Base-by-base conservation (phyloP, 2,329 filamentous ascomycete genomes). In the Fusarium sambucinum region DNA sequence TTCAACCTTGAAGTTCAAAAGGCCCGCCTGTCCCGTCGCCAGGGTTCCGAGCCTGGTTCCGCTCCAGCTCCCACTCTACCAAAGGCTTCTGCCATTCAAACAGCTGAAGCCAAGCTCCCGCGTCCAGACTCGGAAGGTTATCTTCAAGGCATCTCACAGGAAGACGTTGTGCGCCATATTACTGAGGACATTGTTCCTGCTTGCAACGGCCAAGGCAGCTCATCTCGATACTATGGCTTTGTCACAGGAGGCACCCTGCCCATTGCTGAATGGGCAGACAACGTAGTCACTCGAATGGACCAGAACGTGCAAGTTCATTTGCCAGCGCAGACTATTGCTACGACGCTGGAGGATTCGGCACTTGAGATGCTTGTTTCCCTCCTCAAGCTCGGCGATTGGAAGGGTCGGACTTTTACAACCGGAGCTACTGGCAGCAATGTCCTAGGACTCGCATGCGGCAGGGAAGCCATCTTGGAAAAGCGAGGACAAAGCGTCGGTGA, bases 281-380 rank as follows among this genome's bases (percentile, higher is more conserved):
- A 93, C 68, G 80, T 97, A n/a, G 93, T 95, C 63, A 90, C 90
- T 7, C 86, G 87, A 11, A 86, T 90, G 63, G 94, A 97, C 76
- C 93, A 97, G 76, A 97, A 94, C 77, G 89, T 94, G 6, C 86
- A 90, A 59, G 92, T 97, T 1, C 94, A 97, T 77, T 82, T 97
- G 2, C 90, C 93, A 0, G 81, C 83, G 21, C 92, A 97, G 77
- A 91, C 89, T 0, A 85, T 94, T 30, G 86, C 89, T 21, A 96
- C 93, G 0, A 86, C 89, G 25, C 85, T 97, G 12, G 94, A 97
- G 77, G 88, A 90, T 66, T 83, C 85, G 16, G 89, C 94, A 0
- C 79, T 97, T 53, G 79, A 82, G 19, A 87, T 97, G 82, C 79
- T 97, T 6, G 81, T 88, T 47, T 85, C 90, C 38, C 78, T 97